phyloP scores from a whole-genome alignment of 78 protist genomes.

The Pigoraptor vietnamica region DNA sequence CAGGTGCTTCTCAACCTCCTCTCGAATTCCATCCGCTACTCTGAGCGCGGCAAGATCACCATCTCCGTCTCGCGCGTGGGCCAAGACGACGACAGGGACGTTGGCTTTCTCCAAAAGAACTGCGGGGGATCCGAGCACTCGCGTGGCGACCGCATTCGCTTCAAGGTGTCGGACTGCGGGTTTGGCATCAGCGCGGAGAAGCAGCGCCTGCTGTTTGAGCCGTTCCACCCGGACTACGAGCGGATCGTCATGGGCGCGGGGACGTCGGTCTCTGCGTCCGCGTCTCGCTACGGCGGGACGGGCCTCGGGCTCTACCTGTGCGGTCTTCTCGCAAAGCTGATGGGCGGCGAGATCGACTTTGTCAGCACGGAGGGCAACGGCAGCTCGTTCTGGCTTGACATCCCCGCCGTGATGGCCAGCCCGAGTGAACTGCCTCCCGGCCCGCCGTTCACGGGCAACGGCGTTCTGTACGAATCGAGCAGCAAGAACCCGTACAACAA shows the following conservation, averaged over 20 bases:
- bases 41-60: not conserved
- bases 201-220: not conserved
- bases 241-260: not conserved
- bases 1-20: not conserved
- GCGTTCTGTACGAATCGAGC: no score
- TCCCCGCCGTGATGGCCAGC: not conserved
- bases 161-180: not conserved
- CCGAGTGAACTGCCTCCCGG: not conserved
- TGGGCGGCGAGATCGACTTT: slow-evolving; percentile 54
- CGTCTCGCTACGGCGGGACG: slow-evolving; percentile 83
- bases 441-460: not conserved
- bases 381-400: not conserved
- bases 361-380: slow-evolving; percentile 2
- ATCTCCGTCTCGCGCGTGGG: not conserved
- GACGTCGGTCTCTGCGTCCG: no score
- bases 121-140: not conserved
- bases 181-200: not conserved
- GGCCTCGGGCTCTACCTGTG: slow-evolving; percentile 62
- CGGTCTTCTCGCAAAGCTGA: slow-evolving; percentile 41
- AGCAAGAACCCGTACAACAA: no score
- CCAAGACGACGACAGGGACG: no score
- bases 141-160: not conserved
- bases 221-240: not conserved
- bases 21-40: not conserved
- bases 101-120: no score